Evolutionary conservation across 129 eudicot genomes (phyloP).

Genomic region (Scalesia atractyloides): DNA sequence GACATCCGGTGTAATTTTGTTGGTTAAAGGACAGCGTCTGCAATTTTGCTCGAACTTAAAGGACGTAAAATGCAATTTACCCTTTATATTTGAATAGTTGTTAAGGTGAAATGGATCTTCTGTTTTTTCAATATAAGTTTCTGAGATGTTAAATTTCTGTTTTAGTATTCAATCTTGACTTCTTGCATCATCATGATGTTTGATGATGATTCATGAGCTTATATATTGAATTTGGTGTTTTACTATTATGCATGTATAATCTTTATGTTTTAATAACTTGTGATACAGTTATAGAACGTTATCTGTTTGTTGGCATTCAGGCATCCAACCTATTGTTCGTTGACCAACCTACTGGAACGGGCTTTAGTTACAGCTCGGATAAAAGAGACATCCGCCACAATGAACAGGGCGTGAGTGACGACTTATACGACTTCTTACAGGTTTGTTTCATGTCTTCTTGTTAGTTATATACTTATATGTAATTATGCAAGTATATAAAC

Average conservation of each 20-base stretch:
- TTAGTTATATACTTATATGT: neutral
- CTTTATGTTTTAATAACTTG: slow-evolving; percentile 3
- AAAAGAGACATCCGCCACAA: slow-evolving; percentile 72
- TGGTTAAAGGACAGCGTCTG: too few species aligned
- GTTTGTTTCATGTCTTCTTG: slow-evolving; percentile 24
- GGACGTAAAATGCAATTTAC: too few species aligned
- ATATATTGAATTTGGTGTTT: slow-evolving; percentile 6
- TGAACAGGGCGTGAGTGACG: slow-evolving; percentile 78
- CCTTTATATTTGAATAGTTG: too few species aligned
- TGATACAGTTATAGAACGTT: neutral
- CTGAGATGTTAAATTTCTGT: too few species aligned
- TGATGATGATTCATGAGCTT: slow-evolving; percentile 11
- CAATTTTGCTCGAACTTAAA: too few species aligned
- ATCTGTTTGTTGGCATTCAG: slow-evolving; percentile 47
- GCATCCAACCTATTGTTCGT: slow-evolving; percentile 78
- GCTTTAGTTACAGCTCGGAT: slow-evolving; percentile 84
- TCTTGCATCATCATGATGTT: slow-evolving; percentile 13
- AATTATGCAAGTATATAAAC: slow-evolving; percentile 11
- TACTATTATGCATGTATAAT: neutral
- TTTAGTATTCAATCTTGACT: too few species aligned
- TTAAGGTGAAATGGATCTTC: neutral
- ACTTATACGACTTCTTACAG: slow-evolving; percentile 90
- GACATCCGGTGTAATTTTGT: too few species aligned
- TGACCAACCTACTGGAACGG: slow-evolving; percentile 91
- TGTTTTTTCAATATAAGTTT: neutral